Evolutionary conservation across 352 stramenopile species (phyloP).

Genomic region (Phytophthora idaei): DNA sequence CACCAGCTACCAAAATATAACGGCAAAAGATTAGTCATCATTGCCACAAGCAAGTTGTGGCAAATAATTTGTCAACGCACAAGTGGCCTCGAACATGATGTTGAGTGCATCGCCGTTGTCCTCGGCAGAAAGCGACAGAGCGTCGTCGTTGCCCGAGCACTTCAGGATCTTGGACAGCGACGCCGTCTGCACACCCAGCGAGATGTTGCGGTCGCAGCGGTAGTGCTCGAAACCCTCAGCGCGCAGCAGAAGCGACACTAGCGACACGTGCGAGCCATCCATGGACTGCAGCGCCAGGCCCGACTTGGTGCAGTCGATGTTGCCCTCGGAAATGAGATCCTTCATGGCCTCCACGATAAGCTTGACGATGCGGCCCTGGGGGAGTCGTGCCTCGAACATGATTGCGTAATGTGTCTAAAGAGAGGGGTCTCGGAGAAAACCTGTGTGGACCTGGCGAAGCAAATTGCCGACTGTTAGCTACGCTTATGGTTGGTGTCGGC

Average conservation of each 20-base stretch:
- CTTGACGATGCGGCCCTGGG: constrained; percentile 97
- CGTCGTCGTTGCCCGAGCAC: constrained; percentile 98
- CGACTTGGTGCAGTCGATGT: constrained; percentile 96
- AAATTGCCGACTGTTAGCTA: constrained; percentile 52
- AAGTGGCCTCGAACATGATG: constrained; percentile 98
- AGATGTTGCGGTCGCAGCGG: constrained; percentile 97
- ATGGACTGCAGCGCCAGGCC: constrained; percentile 97
- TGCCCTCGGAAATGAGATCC: constrained; percentile 98
- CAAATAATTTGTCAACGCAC: constrained; percentile 45
- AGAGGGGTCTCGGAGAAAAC: constrained; percentile 1
- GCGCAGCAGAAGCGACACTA: constrained; percentile 95
- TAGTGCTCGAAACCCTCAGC: constrained; percentile 98
- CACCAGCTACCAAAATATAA: constrained; percentile 59
- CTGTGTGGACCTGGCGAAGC: constrained; percentile 14
- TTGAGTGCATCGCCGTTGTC: constrained; percentile 96
- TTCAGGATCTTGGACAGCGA: constrained; percentile 99
- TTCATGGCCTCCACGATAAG: constrained; percentile 99
- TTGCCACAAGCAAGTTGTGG: constrained; percentile 1
- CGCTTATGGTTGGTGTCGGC: constrained; percentile 17
- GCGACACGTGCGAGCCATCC: constrained; percentile 99
- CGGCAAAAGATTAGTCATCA: constrained; percentile 2
- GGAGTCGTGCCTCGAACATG: constrained; percentile 99
- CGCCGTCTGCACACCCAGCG: constrained; percentile 96
- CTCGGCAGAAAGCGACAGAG: constrained; percentile 98
- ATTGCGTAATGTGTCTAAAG: constrained; percentile 37